phyloP scores from a whole-genome alignment of 2,329 filamentous ascomycete species.

The Penicillium sp. region DNA sequence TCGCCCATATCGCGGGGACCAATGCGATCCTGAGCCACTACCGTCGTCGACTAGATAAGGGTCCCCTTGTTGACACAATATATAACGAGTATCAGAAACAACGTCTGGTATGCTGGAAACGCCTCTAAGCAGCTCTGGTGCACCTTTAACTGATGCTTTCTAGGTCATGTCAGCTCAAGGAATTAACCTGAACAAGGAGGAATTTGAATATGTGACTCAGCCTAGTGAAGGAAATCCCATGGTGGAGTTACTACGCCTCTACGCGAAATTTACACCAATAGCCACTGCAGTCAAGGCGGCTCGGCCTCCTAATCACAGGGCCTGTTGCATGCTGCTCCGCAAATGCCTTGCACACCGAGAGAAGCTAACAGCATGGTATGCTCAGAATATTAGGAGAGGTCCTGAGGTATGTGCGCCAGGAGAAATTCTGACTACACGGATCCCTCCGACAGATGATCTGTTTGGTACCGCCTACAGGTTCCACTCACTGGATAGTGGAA shows the following conservation, averaged over 20 bases:
- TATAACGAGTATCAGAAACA: constrained; percentile 11
- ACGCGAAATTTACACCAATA: constrained; percentile 2
- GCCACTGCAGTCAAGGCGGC: constrained; percentile 2
- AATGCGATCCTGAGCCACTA: constrained; percentile 10
- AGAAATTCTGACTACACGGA: background rate
- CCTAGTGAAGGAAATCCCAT: background rate
- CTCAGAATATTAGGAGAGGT: background rate
- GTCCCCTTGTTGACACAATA: constrained; percentile 5
- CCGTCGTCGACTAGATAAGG: background rate
- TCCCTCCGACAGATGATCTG: constrained; percentile 3
- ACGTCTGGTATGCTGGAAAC: constrained; percentile 2
- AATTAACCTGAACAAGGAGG: constrained; percentile 2
- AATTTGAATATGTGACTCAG: constrained; percentile 8
- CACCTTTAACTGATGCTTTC: background rate
- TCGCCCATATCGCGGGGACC: constrained; percentile 10
- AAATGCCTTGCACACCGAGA: constrained; percentile 6
- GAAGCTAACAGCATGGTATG: constrained; percentile 4
- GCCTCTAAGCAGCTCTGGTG: no score
- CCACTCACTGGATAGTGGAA: constrained; percentile 5
- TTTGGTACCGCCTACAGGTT: constrained; percentile 7
- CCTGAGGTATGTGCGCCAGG: constrained; percentile 2
- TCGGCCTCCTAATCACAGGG: background rate
- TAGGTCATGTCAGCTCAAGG: constrained; percentile 9
- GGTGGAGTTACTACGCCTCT: constrained; percentile 5
- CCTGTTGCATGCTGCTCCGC: constrained; percentile 2